These are phyloP conservation scores for Filobasidium wieringae DNA, from an alignment of 768 basidiomycete species.

Conservation along the genomic window DNA sequence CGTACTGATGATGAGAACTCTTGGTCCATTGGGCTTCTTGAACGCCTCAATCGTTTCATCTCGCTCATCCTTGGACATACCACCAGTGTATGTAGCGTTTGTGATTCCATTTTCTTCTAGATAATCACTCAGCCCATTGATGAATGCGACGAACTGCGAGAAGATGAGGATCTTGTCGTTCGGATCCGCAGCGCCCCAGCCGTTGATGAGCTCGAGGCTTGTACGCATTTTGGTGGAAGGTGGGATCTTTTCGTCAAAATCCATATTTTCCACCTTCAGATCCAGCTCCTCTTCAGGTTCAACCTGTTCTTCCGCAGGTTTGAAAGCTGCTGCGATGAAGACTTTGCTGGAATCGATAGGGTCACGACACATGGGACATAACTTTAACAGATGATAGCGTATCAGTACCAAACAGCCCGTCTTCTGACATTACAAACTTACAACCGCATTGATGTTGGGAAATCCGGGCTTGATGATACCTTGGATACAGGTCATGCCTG, in stretches of 20 bases:
- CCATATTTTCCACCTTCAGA: conserved; percentile 8
- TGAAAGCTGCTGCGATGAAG: conserved; percentile 52
- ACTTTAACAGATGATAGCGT: background rate
- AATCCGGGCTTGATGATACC: conserved; percentile 1
- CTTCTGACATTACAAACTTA: too few relatives aligned
- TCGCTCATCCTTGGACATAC: conserved; percentile 32
- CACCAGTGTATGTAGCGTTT: conserved; percentile 35
- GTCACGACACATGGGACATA: conserved; percentile 55
- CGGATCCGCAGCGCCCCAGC: conserved; percentile 37
- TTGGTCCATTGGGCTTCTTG: conserved; percentile 19
- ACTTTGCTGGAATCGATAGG: conserved; percentile 45
- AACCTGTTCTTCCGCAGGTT: conserved; percentile 39
- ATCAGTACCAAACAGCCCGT: too few relatives aligned
- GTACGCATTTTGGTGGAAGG: conserved; percentile 53
- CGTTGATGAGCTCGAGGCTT: conserved; percentile 48
- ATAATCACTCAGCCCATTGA: conserved; percentile 55
- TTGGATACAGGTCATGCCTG: conserved; percentile 1
- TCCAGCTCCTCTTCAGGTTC: conserved; percentile 1
- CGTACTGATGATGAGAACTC: conserved; percentile 38
- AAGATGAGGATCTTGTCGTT: conserved; percentile 54
- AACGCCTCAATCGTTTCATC: conserved; percentile 32
- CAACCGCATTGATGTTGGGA: too few relatives aligned
- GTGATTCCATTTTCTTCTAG: conserved; percentile 43
- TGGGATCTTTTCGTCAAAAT: conserved; percentile 9
- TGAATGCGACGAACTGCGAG: conserved; percentile 52